These are phyloP conservation scores for Smallanthus sonchifolius DNA, from an alignment of 129 eudicot genomes.

Conservation along the genomic window DNA sequence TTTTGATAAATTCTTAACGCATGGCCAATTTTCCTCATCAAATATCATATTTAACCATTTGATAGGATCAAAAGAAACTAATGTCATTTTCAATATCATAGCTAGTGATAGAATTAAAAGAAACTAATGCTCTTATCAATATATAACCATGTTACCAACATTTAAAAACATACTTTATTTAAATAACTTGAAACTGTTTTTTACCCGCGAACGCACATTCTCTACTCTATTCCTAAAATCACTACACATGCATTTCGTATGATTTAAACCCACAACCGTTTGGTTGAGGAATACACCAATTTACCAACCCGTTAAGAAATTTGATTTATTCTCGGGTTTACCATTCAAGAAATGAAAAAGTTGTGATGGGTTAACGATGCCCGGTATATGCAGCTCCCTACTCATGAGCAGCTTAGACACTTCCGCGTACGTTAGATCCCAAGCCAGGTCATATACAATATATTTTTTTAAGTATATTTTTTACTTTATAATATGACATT, in stretches of 20 bases:
- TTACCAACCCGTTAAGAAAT: neutral
- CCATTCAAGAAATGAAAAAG: conserved; percentile 35
- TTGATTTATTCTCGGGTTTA: neutral
- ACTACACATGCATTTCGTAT: too few species aligned
- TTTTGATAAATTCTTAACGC: too few species aligned
- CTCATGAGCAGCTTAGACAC: conserved; percentile 34
- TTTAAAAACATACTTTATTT: neutral
- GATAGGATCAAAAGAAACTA: neutral
- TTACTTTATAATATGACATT: too few species aligned
- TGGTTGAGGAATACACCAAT: too few species aligned
- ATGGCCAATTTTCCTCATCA: neutral
- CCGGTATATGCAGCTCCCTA: conserved; percentile 44
- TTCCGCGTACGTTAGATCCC: conserved; percentile 30
- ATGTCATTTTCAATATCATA: neutral
- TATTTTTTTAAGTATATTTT: too few species aligned
- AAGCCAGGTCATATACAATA: too few species aligned
- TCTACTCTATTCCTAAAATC: too few species aligned
- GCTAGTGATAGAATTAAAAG: neutral
- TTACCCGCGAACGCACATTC: too few species aligned
- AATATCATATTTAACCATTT: neutral
- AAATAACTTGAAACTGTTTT: neutral
- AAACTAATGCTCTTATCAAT: neutral
- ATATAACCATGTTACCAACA: neutral
- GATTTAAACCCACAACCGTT: too few species aligned
- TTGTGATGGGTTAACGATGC: conserved; percentile 54